Conservation (phyloP, 495 filamentous ascomycete species). For the Cercophora sp. region DNA sequence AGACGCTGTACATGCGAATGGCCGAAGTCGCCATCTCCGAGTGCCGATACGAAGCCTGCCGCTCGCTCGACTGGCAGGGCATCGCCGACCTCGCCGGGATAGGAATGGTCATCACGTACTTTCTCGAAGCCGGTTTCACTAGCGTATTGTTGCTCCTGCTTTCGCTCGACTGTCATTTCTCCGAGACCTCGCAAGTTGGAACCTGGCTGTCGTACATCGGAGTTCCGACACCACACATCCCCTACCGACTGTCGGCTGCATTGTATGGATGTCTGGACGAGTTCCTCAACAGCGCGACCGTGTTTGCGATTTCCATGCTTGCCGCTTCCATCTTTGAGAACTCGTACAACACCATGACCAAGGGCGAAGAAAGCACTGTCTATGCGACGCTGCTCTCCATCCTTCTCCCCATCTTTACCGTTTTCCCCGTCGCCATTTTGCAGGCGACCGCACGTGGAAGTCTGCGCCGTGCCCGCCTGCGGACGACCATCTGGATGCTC, state of each 20-base stretch:
- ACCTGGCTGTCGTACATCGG: neutral
- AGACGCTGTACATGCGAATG: neutral
- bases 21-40: neutral
- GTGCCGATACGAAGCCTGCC: conserved; percentile 3
- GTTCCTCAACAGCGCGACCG: conserved; percentile 7
- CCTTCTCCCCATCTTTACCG: conserved; percentile 1
- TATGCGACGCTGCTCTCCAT: conserved; percentile 1
- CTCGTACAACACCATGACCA: neutral
- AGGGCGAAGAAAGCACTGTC: neutral
- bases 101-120: conserved; percentile 9
- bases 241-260: conserved; percentile 1
- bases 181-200: neutral
- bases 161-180: neutral
- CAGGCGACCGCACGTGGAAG: conserved; percentile 2
- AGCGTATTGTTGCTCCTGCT: neutral
- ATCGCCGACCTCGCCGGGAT: conserved; percentile 5
- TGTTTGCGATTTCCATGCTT: conserved; percentile 1
- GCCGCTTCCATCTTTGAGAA: conserved; percentile 6
- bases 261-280: conserved; percentile 2
- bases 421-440: conserved; percentile 6
- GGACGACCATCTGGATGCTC: neutral
- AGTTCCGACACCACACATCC: neutral
- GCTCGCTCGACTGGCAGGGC: conserved; percentile 6
- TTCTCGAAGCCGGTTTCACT: conserved; percentile 4
- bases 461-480: neutral